Conservation (phyloP, 169 alveolate species). For the Cryptosporidium sp. region DNA sequence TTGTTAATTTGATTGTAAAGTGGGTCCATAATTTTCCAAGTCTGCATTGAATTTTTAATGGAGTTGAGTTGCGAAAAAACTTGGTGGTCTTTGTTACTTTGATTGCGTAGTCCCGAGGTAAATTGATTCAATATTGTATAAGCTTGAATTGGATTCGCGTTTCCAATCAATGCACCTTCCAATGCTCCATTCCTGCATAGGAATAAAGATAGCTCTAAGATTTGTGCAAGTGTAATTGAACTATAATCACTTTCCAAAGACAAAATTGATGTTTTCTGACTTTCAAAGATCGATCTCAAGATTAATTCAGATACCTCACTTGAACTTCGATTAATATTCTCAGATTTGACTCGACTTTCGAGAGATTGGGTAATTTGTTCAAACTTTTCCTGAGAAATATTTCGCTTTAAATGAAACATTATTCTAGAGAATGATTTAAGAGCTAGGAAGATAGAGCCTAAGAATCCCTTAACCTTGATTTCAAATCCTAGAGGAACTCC, state of each 20-base stretch:
- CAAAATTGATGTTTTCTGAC: constrained; percentile 5
- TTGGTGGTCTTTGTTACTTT: background rate
- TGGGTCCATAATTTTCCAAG: constrained; percentile 36
- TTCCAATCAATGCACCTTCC: constrained; percentile 44
- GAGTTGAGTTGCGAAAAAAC: background rate
- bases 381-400: background rate
- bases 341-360: background rate
- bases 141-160: constrained; percentile 38
- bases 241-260: background rate
- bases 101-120: background rate
- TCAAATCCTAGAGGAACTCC: constrained; percentile 61
- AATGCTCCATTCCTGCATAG: constrained; percentile 3
- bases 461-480: constrained; percentile 19
- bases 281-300: background rate
- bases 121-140: background rate
- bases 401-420: background rate
- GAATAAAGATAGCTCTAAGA: constrained; percentile 17
- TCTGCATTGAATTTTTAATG: background rate
- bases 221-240: constrained; percentile 4
- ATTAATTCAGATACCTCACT: background rate
- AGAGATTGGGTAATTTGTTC: background rate
- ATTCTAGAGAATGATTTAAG: constrained; percentile 2
- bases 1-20: background rate
- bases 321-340: constrained; percentile 3
- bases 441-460: constrained; percentile 14